A percentile compares a stretch with the other conserved stretches of the same genome.
phyloP scores from a whole-genome alignment of 805 yeast species.

The Wickerhamiella sergipiensis region DNA sequence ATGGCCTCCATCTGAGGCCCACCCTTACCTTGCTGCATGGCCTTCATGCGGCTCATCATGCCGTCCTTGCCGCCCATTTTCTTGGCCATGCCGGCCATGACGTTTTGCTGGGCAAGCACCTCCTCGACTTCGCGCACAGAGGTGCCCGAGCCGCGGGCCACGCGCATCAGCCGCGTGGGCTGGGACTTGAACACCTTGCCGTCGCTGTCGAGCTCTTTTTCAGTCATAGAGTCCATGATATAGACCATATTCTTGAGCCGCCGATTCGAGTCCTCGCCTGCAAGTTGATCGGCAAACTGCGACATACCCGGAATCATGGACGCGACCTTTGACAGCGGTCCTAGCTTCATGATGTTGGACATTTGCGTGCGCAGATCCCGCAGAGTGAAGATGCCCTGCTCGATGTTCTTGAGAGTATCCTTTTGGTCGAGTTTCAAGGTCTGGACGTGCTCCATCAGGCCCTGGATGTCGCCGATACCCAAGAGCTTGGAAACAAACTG shows the following conservation, averaged over 20 bases:
- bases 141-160: slow-evolving; percentile 91
- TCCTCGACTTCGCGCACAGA: slow-evolving; percentile 86
- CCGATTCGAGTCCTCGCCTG: slow-evolving; percentile 83
- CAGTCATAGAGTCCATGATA: slow-evolving; percentile 93
- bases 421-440: slow-evolving; percentile 77
- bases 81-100: slow-evolving; percentile 91
- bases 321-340: slow-evolving; percentile 87
- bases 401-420: slow-evolving; percentile 73
- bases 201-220: slow-evolving; percentile 77
- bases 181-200: slow-evolving; percentile 67
- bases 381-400: slow-evolving; percentile 87
- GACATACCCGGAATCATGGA: slow-evolving; percentile 91
- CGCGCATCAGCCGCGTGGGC: slow-evolving; percentile 77
- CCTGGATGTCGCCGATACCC: slow-evolving; percentile 92
- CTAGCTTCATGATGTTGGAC: slow-evolving; percentile 93
- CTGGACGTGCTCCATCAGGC: slow-evolving; percentile 86
- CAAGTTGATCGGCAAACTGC: slow-evolving; percentile 68
- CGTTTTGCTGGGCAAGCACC: slow-evolving; percentile 76
- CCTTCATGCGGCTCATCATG: slow-evolving; percentile 33
- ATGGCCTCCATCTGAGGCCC: slow-evolving; percentile 32
- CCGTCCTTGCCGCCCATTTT: slow-evolving; percentile 42
- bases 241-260: slow-evolving; percentile 78
- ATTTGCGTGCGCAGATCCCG: slow-evolving; percentile 87
- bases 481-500: slow-evolving; percentile 81
- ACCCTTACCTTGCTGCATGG: slow-evolving; percentile 25